A percentile compares a stretch with the other conserved stretches of the same genome.
Evolutionary conservation across 306 rosid species (phyloP).

Genomic region (Lagenaria siceraria): DNA sequence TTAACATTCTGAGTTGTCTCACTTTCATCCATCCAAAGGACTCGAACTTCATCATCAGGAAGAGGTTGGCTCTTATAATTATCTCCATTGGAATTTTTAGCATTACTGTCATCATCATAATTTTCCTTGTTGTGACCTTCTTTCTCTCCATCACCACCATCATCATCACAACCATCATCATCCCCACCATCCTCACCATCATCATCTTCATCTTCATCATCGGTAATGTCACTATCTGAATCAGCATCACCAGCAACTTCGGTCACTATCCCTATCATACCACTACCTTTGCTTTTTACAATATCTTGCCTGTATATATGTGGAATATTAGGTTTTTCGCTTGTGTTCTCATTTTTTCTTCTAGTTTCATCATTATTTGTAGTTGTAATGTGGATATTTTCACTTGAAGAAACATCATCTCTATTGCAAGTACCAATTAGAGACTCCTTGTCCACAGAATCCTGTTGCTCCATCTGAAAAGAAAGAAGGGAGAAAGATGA

Average conservation of each 20-base stretch:
- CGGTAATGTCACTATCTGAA: conserved; percentile 60
- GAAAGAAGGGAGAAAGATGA: conserved; percentile 2
- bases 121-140: conserved; percentile 35
- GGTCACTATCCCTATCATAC: conserved; percentile 69
- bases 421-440: conserved; percentile 12
- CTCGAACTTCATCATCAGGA: conserved; percentile 64
- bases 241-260: conserved; percentile 90
- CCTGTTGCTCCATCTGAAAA: conserved; percentile 53
- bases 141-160: conserved; percentile 28
- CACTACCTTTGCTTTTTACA: conserved; percentile 42
- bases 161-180: conserved; percentile 21
- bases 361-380: conserved; percentile 36
- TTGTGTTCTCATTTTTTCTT: conserved; percentile 18
- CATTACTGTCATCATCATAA: conserved; percentile 20
- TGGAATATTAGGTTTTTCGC: conserved; percentile 18
- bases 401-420: conserved; percentile 14
- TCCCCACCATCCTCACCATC: conserved; percentile 23
- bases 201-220: conserved; percentile 50
- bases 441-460: conserved; percentile 13
- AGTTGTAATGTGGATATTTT: conserved; percentile 15
- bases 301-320: conserved; percentile 74
- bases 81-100: conserved; percentile 13
- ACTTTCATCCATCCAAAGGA: conserved; percentile 81
- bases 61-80: conserved; percentile 44
- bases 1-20: conserved; percentile 52